These are phyloP conservation scores for Arthrobotrys megalospora DNA, from an alignment of 2,329 filamentous ascomycete genomes.

Conservation along the genomic window DNA sequence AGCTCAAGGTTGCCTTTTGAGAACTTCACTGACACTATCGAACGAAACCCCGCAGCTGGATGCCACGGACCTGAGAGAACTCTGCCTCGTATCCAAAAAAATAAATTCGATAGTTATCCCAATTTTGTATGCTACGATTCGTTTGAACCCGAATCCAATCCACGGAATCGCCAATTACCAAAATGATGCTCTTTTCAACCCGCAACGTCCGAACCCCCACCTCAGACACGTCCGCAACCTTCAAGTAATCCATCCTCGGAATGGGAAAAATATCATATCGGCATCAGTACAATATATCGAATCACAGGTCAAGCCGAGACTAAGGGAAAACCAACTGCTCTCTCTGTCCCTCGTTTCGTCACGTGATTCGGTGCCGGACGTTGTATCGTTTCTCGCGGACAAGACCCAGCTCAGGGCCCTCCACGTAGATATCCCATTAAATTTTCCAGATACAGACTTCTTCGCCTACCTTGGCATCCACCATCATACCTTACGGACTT, in stretches of 20 bases:
- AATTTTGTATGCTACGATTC: conserved; percentile 40
- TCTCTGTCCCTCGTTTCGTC: conserved; percentile 27
- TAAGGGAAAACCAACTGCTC: conserved; percentile 12
- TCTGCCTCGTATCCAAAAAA: conserved; percentile 31
- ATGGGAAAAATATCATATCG: neutral
- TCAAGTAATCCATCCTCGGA: conserved; percentile 26
- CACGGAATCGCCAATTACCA: conserved; percentile 27
- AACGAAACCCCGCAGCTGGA: conserved; percentile 15
- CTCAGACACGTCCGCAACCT: conserved; percentile 31
- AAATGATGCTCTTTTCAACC: conserved; percentile 5
- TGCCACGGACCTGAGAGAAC: conserved; percentile 19
- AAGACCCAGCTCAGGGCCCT: conserved; percentile 22
- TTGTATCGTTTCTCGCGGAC: neutral
- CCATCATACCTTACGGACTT: conserved; percentile 6
- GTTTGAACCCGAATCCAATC: conserved; percentile 5
- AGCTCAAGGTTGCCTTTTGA: neutral
- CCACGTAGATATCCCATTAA: conserved; percentile 20
- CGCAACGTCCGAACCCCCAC: neutral
- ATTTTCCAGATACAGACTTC: neutral
- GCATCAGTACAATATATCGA: neutral
- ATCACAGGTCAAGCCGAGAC: neutral
- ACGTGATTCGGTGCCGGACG: neutral
- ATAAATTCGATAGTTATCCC: conserved; percentile 21
- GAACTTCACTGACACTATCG: neutral
- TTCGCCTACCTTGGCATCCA: conserved; percentile 14